A percentile compares a stretch with the other conserved stretches of the same genome.
Evolutionary conservation across 495 filamentous ascomycete species (phyloP).

Genomic region (Aspergillus mulundensis): DNA sequence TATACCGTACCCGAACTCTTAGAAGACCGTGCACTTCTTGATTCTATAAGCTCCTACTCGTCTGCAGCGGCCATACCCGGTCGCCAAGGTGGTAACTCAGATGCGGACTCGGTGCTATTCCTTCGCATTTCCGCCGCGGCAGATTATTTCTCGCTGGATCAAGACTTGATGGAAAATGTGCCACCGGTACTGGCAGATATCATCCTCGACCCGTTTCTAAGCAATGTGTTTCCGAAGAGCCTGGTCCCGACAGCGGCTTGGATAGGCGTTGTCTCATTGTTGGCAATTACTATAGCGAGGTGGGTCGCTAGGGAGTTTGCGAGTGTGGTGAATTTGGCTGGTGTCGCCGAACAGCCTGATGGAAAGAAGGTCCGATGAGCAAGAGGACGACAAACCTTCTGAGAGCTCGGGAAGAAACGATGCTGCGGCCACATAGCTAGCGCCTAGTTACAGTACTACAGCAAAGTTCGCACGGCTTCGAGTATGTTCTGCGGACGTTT

Average conservation of each 20-base stretch:
- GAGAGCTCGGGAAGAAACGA: too few species aligned
- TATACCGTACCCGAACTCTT: constrained; percentile 57
- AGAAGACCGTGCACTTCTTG: constrained; percentile 55
- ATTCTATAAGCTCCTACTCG: constrained; percentile 62
- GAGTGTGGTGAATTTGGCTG: constrained; percentile 16
- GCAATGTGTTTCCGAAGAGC: constrained; percentile 67
- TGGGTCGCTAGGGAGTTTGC: constrained; percentile 30
- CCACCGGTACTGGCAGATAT: constrained; percentile 77
- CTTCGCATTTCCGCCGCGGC: constrained; percentile 73
- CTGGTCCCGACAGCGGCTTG: constrained; percentile 63
- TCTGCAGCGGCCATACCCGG: constrained; percentile 15
- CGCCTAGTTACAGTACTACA: too few species aligned
- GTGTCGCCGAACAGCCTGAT: neutral
- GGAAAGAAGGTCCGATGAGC: constrained; percentile 23
- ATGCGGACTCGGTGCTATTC: constrained; percentile 62
- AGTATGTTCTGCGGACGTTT: too few species aligned
- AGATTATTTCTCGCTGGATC: constrained; percentile 74
- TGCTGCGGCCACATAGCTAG: too few species aligned
- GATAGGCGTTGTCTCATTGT: constrained; percentile 50
- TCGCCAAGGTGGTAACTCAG: constrained; percentile 6
- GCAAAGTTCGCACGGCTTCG: too few species aligned
- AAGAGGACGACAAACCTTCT: neutral
- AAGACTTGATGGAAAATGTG: constrained; percentile 69
- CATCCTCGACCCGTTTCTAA: constrained; percentile 79
- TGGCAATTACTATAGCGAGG: constrained; percentile 44